Percentiles rank a stretch among this genome's conserved stretches.
Conservation (phyloP, 225 moss, liverwort and hornwort genomes). For the Sphagnum tenellum region DNA sequence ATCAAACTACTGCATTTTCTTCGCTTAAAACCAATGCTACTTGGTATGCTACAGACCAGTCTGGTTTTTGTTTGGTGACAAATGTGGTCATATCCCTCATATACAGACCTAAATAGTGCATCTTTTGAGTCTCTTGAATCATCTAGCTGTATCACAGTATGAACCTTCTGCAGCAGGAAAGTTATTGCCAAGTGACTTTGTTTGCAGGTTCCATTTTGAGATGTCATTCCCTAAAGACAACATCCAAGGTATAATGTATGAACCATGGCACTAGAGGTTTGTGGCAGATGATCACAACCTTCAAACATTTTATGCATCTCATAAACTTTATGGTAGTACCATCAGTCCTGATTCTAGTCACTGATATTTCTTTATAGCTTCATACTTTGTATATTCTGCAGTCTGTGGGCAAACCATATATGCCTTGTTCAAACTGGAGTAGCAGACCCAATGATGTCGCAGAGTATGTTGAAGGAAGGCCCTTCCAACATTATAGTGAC, state of each 20-base stretch:
- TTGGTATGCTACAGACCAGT: constrained; percentile 11
- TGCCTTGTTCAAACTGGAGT: too few relatives aligned
- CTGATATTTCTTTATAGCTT: too few relatives aligned
- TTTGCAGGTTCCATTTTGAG: constrained; percentile 52
- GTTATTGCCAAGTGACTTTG: neutral
- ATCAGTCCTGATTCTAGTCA: neutral
- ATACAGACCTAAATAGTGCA: too few relatives aligned
- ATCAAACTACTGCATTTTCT: constrained; percentile 26
- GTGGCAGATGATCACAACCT: constrained; percentile 55
- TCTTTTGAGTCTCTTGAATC: too few relatives aligned
- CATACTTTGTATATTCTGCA: too few relatives aligned
- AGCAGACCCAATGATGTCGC: too few relatives aligned
- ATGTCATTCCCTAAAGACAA: constrained; percentile 39
- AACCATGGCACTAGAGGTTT: constrained; percentile 65
- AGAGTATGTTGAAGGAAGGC: too few relatives aligned
- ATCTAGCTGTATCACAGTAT: too few relatives aligned
- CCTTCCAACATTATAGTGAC: too few relatives aligned
- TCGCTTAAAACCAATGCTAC: constrained; percentile 55
- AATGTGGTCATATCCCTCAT: too few relatives aligned
- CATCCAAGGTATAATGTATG: constrained; percentile 24
- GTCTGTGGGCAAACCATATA: too few relatives aligned
- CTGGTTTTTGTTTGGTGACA: neutral
- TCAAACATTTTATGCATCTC: constrained; percentile 35
- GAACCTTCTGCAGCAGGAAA: too few relatives aligned
- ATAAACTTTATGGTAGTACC: constrained; percentile 3